Conservation (phyloP, 495 filamentous ascomycete species). For the Talaromyces thailandensis region DNA sequence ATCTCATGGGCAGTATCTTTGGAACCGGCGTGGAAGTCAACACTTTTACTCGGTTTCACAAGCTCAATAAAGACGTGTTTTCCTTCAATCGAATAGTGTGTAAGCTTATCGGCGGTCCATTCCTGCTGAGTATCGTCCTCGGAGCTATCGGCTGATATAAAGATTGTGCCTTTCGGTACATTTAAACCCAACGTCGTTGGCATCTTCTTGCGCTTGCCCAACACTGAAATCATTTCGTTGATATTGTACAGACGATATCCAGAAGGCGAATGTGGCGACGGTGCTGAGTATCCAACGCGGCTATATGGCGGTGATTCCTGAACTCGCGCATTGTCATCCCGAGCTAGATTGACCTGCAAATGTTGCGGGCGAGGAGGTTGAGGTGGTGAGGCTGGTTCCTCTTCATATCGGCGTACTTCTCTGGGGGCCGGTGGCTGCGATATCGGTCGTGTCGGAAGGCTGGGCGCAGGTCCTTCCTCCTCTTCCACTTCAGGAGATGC, state of each 20-base stretch:
- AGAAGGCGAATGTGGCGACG: conserved; percentile 47
- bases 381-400: conserved; percentile 14
- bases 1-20: conserved; percentile 97
- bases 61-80: conserved; percentile 97
- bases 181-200: conserved; percentile 91
- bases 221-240: conserved; percentile 88
- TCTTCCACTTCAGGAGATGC: conserved; percentile 45
- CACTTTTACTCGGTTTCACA: conserved; percentile 78
- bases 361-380: conserved; percentile 13
- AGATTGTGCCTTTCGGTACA: conserved; percentile 72
- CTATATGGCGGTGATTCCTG: conserved; percentile 52
- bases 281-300: conserved; percentile 34
- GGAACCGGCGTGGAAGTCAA: conserved; percentile 94
- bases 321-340: conserved; percentile 29
- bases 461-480: conserved; percentile 50
- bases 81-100: conserved; percentile 91
- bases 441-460: conserved; percentile 59
- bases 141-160: conserved; percentile 79
- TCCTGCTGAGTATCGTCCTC: conserved; percentile 75
- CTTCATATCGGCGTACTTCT: conserved; percentile 40
- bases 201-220: conserved; percentile 96
- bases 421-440: conserved; percentile 48
- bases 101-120: conserved; percentile 89
- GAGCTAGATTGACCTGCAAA: conserved; percentile 16
- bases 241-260: conserved; percentile 92